phyloP scores from a whole-genome alignment of 257 asterid genomes.

The Galeopsis tetrahit region DNA sequence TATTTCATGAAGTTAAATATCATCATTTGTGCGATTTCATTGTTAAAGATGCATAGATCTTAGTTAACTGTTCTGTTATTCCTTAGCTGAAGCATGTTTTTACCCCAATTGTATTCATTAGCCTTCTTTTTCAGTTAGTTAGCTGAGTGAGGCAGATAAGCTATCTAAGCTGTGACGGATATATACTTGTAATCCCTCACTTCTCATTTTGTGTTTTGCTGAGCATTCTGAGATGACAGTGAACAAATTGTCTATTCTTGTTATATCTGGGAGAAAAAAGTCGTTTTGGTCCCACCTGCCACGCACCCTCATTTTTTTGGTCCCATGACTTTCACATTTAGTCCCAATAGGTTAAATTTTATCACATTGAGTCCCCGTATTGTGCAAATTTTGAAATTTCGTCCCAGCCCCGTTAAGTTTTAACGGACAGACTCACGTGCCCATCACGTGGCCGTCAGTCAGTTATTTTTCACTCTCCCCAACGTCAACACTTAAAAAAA shows the following conservation, averaged over 20 bases:
- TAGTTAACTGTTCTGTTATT: background rate
- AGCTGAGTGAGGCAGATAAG: background rate
- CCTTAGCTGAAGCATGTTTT: background rate
- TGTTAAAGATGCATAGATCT: background rate
- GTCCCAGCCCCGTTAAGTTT: too few relatives aligned
- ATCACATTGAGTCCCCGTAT: too few relatives aligned
- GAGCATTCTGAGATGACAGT: background rate
- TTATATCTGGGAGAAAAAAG: conserved; percentile 14
- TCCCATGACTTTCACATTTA: too few relatives aligned
- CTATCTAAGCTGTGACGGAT: background rate
- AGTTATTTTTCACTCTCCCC: too few relatives aligned
- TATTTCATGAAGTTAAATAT: conserved; percentile 5
- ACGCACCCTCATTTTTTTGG: too few relatives aligned
- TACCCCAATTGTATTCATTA: conserved; percentile 1
- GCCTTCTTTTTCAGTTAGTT: background rate
- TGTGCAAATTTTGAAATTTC: too few relatives aligned
- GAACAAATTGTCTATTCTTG: conserved; percentile 8
- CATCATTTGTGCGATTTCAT: background rate
- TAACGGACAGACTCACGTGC: too few relatives aligned
- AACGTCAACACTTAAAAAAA: too few relatives aligned
- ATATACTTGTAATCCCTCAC: background rate
- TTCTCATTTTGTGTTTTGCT: background rate
- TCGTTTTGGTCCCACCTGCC: too few relatives aligned
- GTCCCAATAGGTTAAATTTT: too few relatives aligned
- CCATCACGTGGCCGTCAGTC: too few relatives aligned